Percentiles rank a stretch among this genome's conserved stretches.
These are phyloP conservation scores for Mycena floridula DNA, from an alignment of 768 basidiomycete genomes.

Conservation along the genomic window DNA sequence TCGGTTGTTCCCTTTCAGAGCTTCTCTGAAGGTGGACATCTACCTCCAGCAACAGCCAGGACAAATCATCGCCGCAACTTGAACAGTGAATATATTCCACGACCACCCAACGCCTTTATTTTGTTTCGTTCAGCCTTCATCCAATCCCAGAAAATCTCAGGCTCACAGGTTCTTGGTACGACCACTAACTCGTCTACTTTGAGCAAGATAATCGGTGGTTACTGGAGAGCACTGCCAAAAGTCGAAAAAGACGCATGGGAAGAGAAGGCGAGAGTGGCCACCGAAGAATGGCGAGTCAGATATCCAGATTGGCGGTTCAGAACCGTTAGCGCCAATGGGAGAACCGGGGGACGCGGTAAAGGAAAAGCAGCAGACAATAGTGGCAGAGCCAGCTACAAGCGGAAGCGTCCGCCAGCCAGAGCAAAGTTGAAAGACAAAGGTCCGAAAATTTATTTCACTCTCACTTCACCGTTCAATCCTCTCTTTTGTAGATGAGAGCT, in stretches of 20 bases:
- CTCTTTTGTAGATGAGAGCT: no score
- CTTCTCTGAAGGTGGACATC: no score
- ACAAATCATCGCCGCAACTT: neutral
- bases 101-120: slow-evolving; percentile 53
- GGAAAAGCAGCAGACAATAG: neutral
- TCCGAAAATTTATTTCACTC: no score
- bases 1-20: no score
- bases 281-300: slow-evolving; percentile 63
- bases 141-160: slow-evolving; percentile 24
- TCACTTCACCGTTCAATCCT: no score
- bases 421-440: neutral
- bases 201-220: slow-evolving; percentile 37
- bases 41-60: neutral
- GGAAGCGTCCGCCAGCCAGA: neutral
- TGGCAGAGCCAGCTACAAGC: neutral
- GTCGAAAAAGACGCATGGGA: slow-evolving; percentile 74
- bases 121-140: slow-evolving; percentile 48
- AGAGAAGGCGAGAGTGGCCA: slow-evolving; percentile 62
- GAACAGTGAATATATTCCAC: slow-evolving; percentile 37
- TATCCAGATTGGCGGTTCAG: slow-evolving; percentile 85
- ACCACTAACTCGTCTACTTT: slow-evolving; percentile 6
- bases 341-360: slow-evolving; percentile 36
- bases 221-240: slow-evolving; percentile 66
- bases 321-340: no score
- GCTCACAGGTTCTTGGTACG: neutral